Base-by-base conservation (phyloP, 2,329 filamentous ascomycete species). In the Aspergillus sp. region DNA sequence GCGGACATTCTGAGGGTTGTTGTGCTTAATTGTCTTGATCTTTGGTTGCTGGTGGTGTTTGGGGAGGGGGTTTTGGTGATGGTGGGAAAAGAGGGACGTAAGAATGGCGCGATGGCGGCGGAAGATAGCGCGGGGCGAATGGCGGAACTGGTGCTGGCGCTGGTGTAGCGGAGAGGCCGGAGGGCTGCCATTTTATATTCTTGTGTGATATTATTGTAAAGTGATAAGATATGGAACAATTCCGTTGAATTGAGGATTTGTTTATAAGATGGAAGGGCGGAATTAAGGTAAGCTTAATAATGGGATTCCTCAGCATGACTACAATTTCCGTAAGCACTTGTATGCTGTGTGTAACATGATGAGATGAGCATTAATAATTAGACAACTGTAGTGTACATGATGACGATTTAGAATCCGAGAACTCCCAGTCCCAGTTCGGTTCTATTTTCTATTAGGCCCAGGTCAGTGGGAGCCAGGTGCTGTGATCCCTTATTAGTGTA, bases 1-100 rank as follows among this genome's bases (percentile, higher is more conserved):
- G 46, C 27, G 7, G 49, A 45, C 52, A 55, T 55, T 5, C 35
- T 47, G 39, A 47, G 15, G 6, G 35, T 6, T 7, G 51, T 53
- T 2, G 49, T 52, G 10, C 53, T 56, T 15, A 59, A 61, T n/a
- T 49, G 5, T 20, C 52, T 53, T 44, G 49, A 4, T 20, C 52
- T 53, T 44, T 49, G 7, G 7, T 27, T 9, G 4, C 25, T 27
- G 3, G 9, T 7, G 9, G 9, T 27, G 25, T 27, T 27, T 27
- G 25, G 25, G 25, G 17, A 19, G 10, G 25, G 25, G 7, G 25
- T 9, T 27, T 27, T 39, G n/a, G 17, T 12, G 15, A 7, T n/a
- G 43, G 12, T 23, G 43, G 27, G 10, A 44, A 19, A 22, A 15
- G 30, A 37, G 27, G 41, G 20, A 43, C 15, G 43, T 44, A 22